Evolutionary conservation across 2,329 filamentous ascomycete genomes (phyloP).

Genomic region (Reticulascus tulasneorum): DNA sequence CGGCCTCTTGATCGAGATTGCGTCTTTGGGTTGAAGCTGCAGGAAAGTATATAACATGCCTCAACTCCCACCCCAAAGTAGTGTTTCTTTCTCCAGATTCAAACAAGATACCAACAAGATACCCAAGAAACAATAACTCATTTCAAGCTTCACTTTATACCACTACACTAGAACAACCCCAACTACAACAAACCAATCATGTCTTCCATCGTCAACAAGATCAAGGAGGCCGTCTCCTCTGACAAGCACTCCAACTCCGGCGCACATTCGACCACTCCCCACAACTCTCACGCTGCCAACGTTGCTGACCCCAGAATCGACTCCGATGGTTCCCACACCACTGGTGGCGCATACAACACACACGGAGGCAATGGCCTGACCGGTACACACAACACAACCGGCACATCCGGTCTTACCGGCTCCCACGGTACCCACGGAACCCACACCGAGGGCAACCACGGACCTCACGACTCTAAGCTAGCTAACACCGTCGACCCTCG

Average conservation of each 20-base stretch:
- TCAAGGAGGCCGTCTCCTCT: slow-evolving; percentile 51
- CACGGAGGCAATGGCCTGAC: slow-evolving; percentile 21
- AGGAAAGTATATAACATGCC: slow-evolving; percentile 16
- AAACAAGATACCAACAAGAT: slow-evolving; percentile 10
- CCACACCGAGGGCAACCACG: slow-evolving; percentile 19
- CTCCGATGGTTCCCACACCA: slow-evolving; percentile 40
- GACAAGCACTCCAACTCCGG: slow-evolving; percentile 31
- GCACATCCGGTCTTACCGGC: slow-evolving; percentile 20
- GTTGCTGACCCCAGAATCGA: slow-evolving; percentile 48
- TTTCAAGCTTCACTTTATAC: slow-evolving; percentile 5
- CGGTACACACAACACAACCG: slow-evolving; percentile 30
- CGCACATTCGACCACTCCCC: slow-evolving; percentile 19
- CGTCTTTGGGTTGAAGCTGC: no score
- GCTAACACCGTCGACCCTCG: slow-evolving; percentile 45
- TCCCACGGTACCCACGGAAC: background rate
- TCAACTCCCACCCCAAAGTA: background rate
- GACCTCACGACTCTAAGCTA: slow-evolving; percentile 31
- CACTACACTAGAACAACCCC: slow-evolving; percentile 2
- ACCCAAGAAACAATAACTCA: slow-evolving; percentile 12
- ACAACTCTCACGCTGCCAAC: slow-evolving; percentile 40
- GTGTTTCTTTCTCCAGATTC: slow-evolving; percentile 9
- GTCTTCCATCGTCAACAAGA: slow-evolving; percentile 56
- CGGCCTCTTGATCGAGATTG: no score
- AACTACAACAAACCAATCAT: slow-evolving; percentile 34
- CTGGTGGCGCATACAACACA: no score